A percentile compares a stretch with the other conserved stretches of the same genome.
phyloP scores from a whole-genome alignment of 2,329 filamentous ascomycete genomes.

The Esteya vermicola region DNA sequence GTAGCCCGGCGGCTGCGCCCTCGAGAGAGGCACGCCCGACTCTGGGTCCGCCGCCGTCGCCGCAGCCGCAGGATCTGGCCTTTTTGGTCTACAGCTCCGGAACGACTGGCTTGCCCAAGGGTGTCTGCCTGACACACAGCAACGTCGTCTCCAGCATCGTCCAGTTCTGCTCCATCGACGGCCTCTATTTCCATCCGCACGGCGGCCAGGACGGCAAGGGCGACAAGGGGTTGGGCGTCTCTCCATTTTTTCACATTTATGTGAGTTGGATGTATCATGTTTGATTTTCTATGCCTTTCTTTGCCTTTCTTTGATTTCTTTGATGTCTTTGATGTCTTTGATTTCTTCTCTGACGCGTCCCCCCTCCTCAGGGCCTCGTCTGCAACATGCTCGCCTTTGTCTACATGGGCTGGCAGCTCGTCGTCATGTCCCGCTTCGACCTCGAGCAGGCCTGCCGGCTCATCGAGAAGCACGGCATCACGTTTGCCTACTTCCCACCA shows the following conservation, averaged over 20 bases:
- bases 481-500: conserved; percentile 70
- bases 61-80: conserved; percentile 56
- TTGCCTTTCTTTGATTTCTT: too few species aligned
- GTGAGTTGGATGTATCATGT: conserved; percentile 34
- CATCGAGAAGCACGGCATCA: conserved; percentile 62
- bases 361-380: conserved; percentile 56
- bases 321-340: too few species aligned
- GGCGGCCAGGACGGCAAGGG: conserved; percentile 46
- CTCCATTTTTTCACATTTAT: conserved; percentile 90
- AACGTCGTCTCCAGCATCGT: conserved; percentile 68
- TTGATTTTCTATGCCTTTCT: neutral
- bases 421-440: conserved; percentile 71
- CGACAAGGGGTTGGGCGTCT: conserved; percentile 62
- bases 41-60: neutral
- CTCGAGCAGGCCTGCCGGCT: conserved; percentile 63
- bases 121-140: conserved; percentile 70
- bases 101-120: conserved; percentile 84
- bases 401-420: conserved; percentile 48
- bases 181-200: conserved; percentile 38
- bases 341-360: neutral
- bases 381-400: conserved; percentile 57
- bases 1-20: conserved; percentile 25
- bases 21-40: neutral
- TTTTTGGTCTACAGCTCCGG: conserved; percentile 84
- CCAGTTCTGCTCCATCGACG: conserved; percentile 40